A percentile compares a stretch with the other conserved stretches of the same genome.
Evolutionary conservation across 1,284 basidiomycete genomes (phyloP).

Genomic region (Mycena citricolor): DNA sequence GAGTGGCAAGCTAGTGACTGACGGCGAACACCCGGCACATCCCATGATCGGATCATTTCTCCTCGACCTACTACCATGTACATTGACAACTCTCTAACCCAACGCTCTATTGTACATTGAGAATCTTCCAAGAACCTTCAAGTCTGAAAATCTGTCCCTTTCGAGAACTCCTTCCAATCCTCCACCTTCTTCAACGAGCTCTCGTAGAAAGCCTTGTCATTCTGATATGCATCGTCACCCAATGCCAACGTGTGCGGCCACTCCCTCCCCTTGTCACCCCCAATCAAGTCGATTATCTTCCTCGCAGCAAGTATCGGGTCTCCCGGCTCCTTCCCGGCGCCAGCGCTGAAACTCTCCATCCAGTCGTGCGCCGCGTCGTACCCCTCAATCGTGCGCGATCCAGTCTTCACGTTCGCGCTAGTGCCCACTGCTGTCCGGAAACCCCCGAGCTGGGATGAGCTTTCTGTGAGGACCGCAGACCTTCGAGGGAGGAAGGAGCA

Average conservation of each 20-base stretch:
- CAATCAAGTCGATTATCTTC: constrained; percentile 12
- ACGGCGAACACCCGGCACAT: no score
- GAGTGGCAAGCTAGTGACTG: no score
- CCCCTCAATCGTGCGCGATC: constrained; percentile 2
- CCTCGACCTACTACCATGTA: no score
- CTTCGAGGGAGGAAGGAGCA: background rate
- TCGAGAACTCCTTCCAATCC: constrained; percentile 7
- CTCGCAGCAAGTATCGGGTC: constrained; percentile 9
- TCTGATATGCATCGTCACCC: constrained; percentile 13
- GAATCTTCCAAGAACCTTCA: no score
- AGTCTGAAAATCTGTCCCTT: constrained; percentile 13
- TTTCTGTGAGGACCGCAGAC: no score
- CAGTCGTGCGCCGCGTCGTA: constrained; percentile 13
- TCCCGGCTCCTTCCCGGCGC: constrained; percentile 11
- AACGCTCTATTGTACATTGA: background rate
- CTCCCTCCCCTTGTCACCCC: background rate
- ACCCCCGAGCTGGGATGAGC: constrained; percentile 12
- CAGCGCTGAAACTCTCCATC: constrained; percentile 4
- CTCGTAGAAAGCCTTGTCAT: background rate
- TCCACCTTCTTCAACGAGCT: constrained; percentile 6
- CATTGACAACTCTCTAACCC: background rate
- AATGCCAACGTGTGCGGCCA: constrained; percentile 7
- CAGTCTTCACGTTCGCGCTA: constrained; percentile 10
- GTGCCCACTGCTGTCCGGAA: constrained; percentile 14
- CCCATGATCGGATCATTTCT: no score